Percentiles rank a stretch among this genome's conserved stretches.
phyloP scores from a whole-genome alignment of 2,329 filamentous ascomycete genomes.

The Ophiocordyceps camponoti-leonardi region DNA sequence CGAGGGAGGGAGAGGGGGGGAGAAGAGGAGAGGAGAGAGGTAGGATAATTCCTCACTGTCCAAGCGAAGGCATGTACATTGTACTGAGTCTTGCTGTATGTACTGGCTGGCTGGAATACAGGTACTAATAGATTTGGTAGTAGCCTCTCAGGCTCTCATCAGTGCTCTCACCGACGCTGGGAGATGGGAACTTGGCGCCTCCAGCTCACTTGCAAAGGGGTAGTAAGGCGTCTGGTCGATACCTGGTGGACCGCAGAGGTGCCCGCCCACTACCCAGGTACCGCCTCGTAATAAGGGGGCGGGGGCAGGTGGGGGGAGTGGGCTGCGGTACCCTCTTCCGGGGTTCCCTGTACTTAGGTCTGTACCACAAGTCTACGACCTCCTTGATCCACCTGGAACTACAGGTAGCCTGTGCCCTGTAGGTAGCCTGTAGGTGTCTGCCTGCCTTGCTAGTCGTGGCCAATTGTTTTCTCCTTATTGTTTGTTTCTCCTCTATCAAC shows the following conservation, averaged over 20 bases:
- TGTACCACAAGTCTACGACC: not conserved
- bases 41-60: not conserved
- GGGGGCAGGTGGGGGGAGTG: not conserved
- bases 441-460: not conserved
- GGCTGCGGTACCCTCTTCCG: not conserved
- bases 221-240: no score
- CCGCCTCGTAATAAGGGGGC: no score
- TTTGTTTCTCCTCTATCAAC: no score
- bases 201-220: no score
- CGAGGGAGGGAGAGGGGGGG: not conserved
- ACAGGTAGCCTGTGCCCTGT: not conserved
- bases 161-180: no score
- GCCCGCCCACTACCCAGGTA: no score
- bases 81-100: not conserved
- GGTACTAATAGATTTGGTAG: no score
- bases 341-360: not conserved
- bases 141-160: not conserved
- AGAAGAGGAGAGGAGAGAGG: not conserved
- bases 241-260: no score
- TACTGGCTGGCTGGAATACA: not conserved
- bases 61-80: not conserved
- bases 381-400: not conserved
- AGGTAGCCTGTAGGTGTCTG: no score
- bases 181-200: no score
- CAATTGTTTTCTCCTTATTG: no score